phyloP scores from a whole-genome alignment of 2,329 filamentous ascomycete species.

The Colletotrichum sp. region DNA sequence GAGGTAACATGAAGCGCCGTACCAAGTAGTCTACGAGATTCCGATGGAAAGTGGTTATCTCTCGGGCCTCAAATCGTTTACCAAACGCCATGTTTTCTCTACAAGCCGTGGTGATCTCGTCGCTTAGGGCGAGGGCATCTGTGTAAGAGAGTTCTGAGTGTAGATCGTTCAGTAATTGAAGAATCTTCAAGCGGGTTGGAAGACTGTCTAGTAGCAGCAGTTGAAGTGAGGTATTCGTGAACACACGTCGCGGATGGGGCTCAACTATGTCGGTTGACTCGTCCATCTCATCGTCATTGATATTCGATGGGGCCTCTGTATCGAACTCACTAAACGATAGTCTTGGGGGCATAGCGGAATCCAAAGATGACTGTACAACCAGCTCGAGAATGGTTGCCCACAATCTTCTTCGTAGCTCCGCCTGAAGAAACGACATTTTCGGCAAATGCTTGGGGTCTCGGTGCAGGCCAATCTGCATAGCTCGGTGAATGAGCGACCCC shows the following conservation, averaged over 20 bases:
- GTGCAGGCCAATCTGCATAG: neutral
- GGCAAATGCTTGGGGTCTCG: neutral
- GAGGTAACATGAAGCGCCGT: neutral
- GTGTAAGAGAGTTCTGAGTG: neutral
- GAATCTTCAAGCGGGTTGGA: neutral
- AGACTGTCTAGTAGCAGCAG: neutral
- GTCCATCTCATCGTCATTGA: neutral
- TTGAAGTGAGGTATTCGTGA: neutral
- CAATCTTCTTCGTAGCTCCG: neutral
- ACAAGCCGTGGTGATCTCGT: neutral
- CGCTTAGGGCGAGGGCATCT: neutral
- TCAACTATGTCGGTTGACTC: neutral
- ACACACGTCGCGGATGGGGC: neutral
- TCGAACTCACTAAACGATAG: neutral
- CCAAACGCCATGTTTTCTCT: neutral
- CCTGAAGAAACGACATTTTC: neutral
- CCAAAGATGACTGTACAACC: neutral
- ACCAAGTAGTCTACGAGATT: neutral
- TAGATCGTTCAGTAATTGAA: neutral
- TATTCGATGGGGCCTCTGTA: neutral
- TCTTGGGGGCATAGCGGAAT: neutral
- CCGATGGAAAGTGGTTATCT: neutral
- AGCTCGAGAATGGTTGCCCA: neutral
- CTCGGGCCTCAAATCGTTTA: neutral
- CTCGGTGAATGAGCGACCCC: neutral